These are phyloP conservation scores for Sclerotinia subarctica DNA, from an alignment of 2,329 filamentous ascomycete species.

Conservation along the genomic window DNA sequence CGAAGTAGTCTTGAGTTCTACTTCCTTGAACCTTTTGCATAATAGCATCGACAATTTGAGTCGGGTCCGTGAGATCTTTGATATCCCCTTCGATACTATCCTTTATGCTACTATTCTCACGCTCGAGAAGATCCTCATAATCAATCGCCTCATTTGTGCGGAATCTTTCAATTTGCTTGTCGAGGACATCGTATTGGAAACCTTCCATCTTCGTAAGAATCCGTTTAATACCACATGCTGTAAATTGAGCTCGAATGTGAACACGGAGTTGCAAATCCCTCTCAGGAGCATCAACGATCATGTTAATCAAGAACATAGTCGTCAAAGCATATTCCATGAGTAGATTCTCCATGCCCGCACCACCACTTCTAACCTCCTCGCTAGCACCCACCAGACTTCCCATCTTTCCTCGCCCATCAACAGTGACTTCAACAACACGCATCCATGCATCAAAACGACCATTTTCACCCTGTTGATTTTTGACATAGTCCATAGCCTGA, in stretches of 20 bases:
- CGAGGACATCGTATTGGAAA: conserved; percentile 96
- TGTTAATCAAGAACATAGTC: conserved; percentile 92
- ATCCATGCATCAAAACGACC: conserved; percentile 98
- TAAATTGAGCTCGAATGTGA: conserved; percentile 94
- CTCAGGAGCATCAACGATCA: conserved; percentile 89
- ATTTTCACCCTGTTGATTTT: conserved; percentile 83
- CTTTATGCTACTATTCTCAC: conserved; percentile 85
- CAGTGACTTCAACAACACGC: conserved; percentile 94
- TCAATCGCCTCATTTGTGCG: conserved; percentile 93
- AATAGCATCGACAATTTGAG: conserved; percentile 93
- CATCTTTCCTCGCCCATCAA: conserved; percentile 98
- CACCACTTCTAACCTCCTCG: conserved; percentile 91
- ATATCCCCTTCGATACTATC: conserved; percentile 66
- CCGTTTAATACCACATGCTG: conserved; percentile 89
- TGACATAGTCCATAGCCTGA: conserved; percentile 88
- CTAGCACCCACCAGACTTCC: conserved; percentile 94
- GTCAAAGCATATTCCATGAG: conserved; percentile 98
- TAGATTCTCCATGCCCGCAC: conserved; percentile 97
- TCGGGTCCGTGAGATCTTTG: conserved; percentile 88
- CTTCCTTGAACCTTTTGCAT: conserved; percentile 78
- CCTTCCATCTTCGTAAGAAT: conserved; percentile 95
- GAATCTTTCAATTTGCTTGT: conserved; percentile 96
- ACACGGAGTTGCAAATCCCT: conserved; percentile 85
- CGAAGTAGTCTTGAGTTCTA: conserved; percentile 89
- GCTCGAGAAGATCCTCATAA: conserved; percentile 94